Evolutionary conservation across 768 basidiomycete species (phyloP).

Genomic region (Tremella mesenterica): DNA sequence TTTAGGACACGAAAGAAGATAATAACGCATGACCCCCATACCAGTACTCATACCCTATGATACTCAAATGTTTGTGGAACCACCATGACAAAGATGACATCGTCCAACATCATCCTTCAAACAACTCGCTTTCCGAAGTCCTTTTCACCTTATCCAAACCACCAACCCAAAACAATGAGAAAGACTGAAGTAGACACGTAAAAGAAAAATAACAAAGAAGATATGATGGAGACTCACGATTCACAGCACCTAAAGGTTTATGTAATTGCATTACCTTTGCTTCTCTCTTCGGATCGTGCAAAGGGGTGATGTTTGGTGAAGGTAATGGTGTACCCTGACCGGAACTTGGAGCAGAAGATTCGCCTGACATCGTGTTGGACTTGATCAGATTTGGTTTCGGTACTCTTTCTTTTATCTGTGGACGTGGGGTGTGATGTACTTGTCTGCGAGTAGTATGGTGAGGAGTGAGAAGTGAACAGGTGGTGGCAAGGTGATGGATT

Average conservation of each 20-base stretch:
- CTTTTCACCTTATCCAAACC: too few species aligned
- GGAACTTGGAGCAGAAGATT: constrained; percentile 9
- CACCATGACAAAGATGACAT: too few species aligned
- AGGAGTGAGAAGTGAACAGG: not conserved
- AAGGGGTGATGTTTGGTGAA: constrained; percentile 40
- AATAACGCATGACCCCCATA: too few species aligned
- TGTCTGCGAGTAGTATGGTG: not conserved
- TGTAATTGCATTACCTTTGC: constrained; percentile 37
- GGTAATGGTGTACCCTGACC: constrained; percentile 12
- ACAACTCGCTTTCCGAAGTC: too few species aligned
- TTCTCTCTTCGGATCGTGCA: constrained; percentile 42
- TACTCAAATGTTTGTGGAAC: too few species aligned
- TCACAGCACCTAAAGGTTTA: constrained; percentile 36
- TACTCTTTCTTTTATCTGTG: not conserved
- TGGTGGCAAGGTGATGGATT: not conserved
- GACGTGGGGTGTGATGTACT: not conserved
- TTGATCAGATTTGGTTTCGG: not conserved
- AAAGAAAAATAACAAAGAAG: too few species aligned
- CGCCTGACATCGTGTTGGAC: not conserved
- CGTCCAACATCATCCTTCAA: too few species aligned
- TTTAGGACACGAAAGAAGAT: too few species aligned
- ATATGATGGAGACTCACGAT: constrained; percentile 35
- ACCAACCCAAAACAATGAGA: too few species aligned
- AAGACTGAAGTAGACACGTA: too few species aligned
- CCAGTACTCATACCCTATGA: too few species aligned